phyloP scores from a whole-genome alignment of 345 rosid species.

The Eucalyptus virginea region DNA sequence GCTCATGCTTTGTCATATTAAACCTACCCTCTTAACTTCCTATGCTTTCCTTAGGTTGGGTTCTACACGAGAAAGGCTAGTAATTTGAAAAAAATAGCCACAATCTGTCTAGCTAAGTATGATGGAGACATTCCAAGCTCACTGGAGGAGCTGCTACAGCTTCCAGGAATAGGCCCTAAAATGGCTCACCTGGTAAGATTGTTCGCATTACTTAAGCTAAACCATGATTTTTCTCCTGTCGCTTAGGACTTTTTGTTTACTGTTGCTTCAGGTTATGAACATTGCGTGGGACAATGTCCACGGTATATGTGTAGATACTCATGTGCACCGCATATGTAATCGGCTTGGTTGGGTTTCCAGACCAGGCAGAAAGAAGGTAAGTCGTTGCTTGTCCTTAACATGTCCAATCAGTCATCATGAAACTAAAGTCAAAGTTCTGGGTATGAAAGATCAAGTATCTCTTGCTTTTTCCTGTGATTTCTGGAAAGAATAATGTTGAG shows the following conservation, averaged over 20 bases:
- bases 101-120: slow-evolving; percentile 58
- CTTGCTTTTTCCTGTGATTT: background rate
- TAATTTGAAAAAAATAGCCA: slow-evolving; percentile 89
- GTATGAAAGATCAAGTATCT: background rate
- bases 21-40: background rate
- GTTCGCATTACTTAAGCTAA: background rate
- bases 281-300: slow-evolving; percentile 80
- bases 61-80: slow-evolving; percentile 84
- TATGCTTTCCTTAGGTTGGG: slow-evolving; percentile 46
- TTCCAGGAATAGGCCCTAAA: slow-evolving; percentile 97
- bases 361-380: slow-evolving; percentile 28
- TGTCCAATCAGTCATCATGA: background rate
- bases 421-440: background rate
- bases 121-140: slow-evolving; percentile 85
- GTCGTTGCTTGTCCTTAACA: background rate
- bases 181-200: slow-evolving; percentile 41
- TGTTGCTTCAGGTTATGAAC: slow-evolving; percentile 68
- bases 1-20: background rate
- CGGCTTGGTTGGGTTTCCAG: slow-evolving; percentile 92
- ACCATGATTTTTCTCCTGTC: background rate
- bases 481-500: background rate
- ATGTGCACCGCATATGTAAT: slow-evolving; percentile 88
- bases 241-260: background rate
- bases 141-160: slow-evolving; percentile 73
- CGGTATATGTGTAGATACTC: slow-evolving; percentile 95